Base-by-base conservation (phyloP, 805 yeast species). In the Pichia insulana region DNA sequence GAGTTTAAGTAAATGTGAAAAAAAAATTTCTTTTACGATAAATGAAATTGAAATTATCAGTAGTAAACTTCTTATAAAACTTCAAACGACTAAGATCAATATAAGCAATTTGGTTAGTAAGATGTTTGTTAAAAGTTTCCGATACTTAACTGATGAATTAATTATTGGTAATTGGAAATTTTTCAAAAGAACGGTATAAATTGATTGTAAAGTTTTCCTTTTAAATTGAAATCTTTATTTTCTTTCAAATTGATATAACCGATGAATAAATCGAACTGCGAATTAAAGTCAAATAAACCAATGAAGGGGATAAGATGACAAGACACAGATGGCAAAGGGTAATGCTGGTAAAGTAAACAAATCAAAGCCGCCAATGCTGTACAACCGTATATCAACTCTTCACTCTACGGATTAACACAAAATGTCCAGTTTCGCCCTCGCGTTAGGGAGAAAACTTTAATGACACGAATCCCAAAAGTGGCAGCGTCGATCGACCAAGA, bases 261-360 rank as follows among this genome's bases (percentile, higher is more conserved):
- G 35, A 27, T 30, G 34, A 31, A 28, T 28, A 6, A 28, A 28
- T 12, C 31, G 15, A 28, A 28, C 31, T 28, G 31, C 10, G 31
- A 28, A n/a, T 28, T 28, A 28, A 37, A 28, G 41, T 42, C 41
- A 42, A 36, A 37, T 3, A 37, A 37, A 42, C 41, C 45, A 27
- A 22, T 11, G 15, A 28, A 7, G 8, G 19, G 34, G 41, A 27
- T 34, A 18, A 34, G 15, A 25, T 38, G 39, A 42, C 35, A 25
- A 38, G 33, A 37, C 45, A 38, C 39, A 25, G 34, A 34, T 42
- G 45, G 45, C 45, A 42, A 34, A 38, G 17, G 25, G 32, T 17
- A 31, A 34, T 42, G 45, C 45, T 42, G 33, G 12, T 8, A 22
- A 18, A 32, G 27, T 3, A 1, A 15, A 18, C 2, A 6, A 27